Base-by-base conservation (phyloP, 176 grass and related monocot species). In the Carex littledalei region DNA sequence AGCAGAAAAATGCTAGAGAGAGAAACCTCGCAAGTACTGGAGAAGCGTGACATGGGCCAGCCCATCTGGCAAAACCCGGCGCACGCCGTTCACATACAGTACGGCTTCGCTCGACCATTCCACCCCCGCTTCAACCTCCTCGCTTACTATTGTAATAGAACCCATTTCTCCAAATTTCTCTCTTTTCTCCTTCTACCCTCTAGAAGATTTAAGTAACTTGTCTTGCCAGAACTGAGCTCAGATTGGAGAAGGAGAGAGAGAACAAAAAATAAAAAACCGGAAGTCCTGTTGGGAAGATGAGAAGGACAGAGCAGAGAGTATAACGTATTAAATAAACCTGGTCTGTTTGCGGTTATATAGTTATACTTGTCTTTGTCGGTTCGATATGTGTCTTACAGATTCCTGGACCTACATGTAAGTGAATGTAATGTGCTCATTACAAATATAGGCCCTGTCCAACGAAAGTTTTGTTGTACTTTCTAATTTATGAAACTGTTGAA, bases 1-100 rank as follows among this genome's bases (percentile, higher is more conserved):
- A 52, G 63, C 0, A 80, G 41, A 73, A 18, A 67, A 67, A 3
- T 16, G 21, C 6, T 0, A 21, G 22, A 68, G 10, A 67, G 37
- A 49, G 11, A 24, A 52, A 93, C 95, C 95, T 95, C 95, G 85
- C 29, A 98, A 89, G 88, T 98, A 98, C 77, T 98, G 89, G 13
- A 98, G 95, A 35, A 98, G 88, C 43, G 95, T 98, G 88, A 98
- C 84, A 60, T 95, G 95, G 31, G 95, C 95, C 68, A 95, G 81
- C 58, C 95, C 95, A 73, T 98, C 88, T 50, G 95, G 89, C 86
- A 98, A 69, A 73, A 92, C 91, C 67, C 91, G 89, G 31, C 93
- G 95, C 84, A 92, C 91, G 85, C 95, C 91, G 87, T 98, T 98
- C 35, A 98, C 85, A 82, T 98, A 98, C 66, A 98, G 31, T 83